Evolutionary conservation across 164 flowering plant genomes (phyloP).

Genomic region (Stephania yunnanensis): DNA sequence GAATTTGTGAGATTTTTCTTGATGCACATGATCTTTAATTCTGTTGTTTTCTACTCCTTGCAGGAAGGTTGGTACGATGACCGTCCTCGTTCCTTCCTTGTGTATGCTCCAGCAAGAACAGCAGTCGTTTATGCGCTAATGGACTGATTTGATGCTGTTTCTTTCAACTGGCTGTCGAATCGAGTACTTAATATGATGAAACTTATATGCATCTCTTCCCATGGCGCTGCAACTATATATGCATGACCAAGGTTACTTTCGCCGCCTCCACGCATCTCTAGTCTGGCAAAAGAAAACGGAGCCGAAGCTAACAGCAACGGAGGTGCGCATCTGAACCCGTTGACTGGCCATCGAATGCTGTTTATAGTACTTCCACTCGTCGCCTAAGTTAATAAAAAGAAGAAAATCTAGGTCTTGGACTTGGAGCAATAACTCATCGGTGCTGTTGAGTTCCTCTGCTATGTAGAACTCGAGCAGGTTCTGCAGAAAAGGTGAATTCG

Average conservation of each 20-base stretch:
- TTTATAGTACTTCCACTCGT: not conserved
- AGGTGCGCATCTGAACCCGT: not conserved
- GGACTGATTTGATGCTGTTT: constrained; percentile 20
- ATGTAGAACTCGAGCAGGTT: not conserved
- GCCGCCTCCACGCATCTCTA: not conserved
- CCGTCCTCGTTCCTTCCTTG: constrained; percentile 67
- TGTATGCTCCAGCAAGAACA: constrained; percentile 87
- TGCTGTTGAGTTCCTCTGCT: not conserved
- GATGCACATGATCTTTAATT: not conserved
- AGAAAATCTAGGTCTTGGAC: not conserved
- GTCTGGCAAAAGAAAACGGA: not conserved
- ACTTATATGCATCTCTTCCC: not conserved
- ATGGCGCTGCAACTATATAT: not conserved
- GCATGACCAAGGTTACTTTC: not conserved
- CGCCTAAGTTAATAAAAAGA: not conserved
- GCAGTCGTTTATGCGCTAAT: constrained; percentile 75
- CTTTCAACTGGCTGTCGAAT: not conserved
- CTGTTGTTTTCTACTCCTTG: constrained; percentile 12
- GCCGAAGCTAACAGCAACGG: not conserved
- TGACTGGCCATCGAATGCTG: not conserved
- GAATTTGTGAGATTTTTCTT: not conserved
- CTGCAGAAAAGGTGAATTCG: not conserved
- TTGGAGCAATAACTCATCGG: not conserved
- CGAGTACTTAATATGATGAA: constrained; percentile 1
- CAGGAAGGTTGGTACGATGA: constrained; percentile 75